Conservation (phyloP, 1,139 yeast genomes). For the Casaregolazyma suthepensis region DNA sequence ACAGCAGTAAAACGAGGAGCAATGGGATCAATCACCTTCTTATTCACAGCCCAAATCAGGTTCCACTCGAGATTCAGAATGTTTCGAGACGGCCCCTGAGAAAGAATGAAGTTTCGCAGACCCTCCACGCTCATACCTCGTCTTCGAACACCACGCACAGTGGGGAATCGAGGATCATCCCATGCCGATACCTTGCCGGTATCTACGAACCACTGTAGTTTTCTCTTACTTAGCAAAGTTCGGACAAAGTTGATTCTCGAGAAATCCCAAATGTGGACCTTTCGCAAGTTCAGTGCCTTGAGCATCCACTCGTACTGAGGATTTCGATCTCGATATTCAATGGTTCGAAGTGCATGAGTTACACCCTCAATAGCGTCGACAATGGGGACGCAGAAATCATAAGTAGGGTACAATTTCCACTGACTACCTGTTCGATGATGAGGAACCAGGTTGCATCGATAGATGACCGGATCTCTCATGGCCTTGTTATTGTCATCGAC, state of each 20-base stretch:
- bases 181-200: slow-evolving; percentile 78
- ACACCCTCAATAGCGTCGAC: slow-evolving; percentile 95
- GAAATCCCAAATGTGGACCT: slow-evolving; percentile 95
- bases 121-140: slow-evolving; percentile 99
- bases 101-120: slow-evolving; percentile 79
- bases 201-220: slow-evolving; percentile 97
- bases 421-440: slow-evolving; percentile 89
- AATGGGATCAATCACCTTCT: slow-evolving; percentile 90
- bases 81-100: slow-evolving; percentile 97
- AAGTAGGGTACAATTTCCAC: slow-evolving; percentile 97
- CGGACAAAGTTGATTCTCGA: slow-evolving; percentile 94
- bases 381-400: slow-evolving; percentile 96
- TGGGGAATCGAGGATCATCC: slow-evolving; percentile 99
- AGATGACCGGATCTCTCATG: slow-evolving; percentile 92
- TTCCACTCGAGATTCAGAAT: slow-evolving; percentile 96
- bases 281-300: slow-evolving; percentile 70
- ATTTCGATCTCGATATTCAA: slow-evolving; percentile 96
- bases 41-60: slow-evolving; percentile 93
- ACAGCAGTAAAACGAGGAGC: slow-evolving; percentile 94
- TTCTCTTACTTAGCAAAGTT: slow-evolving; percentile 91
- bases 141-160: slow-evolving; percentile 97
- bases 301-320: slow-evolving; percentile 97
- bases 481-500: slow-evolving; percentile 87
- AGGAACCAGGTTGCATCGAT: slow-evolving; percentile 93
- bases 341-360: slow-evolving; percentile 94